Percentiles rank a stretch among this genome's conserved stretches.
These are phyloP conservation scores for Monilinia vaccinii-corymbosi DNA, from an alignment of 2,329 filamentous ascomycete genomes.

Conservation along the genomic window DNA sequence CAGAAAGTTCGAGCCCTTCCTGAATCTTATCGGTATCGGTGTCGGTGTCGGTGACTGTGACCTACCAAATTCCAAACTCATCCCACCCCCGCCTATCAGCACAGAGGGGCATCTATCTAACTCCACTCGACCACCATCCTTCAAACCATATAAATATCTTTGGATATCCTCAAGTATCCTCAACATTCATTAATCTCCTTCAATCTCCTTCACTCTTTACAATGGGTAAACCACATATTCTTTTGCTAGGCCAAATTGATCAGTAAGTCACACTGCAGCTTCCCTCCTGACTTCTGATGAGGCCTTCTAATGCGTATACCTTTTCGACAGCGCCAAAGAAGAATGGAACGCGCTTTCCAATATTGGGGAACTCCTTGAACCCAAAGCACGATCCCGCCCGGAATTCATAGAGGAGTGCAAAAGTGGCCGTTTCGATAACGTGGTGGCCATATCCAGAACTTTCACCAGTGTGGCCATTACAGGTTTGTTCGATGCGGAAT, in stretches of 20 bases:
- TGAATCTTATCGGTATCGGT: too few relatives aligned
- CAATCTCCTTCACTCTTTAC: not conserved
- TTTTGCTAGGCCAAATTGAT: constrained; percentile 53
- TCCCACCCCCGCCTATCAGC: not conserved
- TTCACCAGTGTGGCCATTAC: constrained; percentile 56
- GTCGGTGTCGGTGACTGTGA: not conserved
- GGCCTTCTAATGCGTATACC: not conserved
- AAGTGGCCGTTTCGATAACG: constrained; percentile 56
- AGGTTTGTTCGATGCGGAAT: constrained; percentile 60
- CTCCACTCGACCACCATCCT: constrained; percentile 20
- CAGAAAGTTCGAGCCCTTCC: too few relatives aligned
- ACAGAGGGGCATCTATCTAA: constrained; percentile 19
- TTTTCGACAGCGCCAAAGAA: constrained; percentile 49
- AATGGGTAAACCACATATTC: constrained; percentile 45
- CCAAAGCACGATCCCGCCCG: constrained; percentile 50
- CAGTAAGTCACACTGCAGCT: constrained; percentile 41
- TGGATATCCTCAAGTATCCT: not conserved
- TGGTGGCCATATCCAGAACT: constrained; percentile 60
- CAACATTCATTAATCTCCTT: not conserved
- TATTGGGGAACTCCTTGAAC: constrained; percentile 56
- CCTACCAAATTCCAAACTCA: not conserved
- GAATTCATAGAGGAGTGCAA: constrained; percentile 63
- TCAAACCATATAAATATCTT: not conserved
- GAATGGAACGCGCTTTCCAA: constrained; percentile 53
- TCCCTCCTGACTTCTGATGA: not conserved